Evolutionary conservation across 192 early-diverging fungal species (phyloP), one percentile per base, ranked within the genome.

Genomic region (Coemansia sp.): DNA sequence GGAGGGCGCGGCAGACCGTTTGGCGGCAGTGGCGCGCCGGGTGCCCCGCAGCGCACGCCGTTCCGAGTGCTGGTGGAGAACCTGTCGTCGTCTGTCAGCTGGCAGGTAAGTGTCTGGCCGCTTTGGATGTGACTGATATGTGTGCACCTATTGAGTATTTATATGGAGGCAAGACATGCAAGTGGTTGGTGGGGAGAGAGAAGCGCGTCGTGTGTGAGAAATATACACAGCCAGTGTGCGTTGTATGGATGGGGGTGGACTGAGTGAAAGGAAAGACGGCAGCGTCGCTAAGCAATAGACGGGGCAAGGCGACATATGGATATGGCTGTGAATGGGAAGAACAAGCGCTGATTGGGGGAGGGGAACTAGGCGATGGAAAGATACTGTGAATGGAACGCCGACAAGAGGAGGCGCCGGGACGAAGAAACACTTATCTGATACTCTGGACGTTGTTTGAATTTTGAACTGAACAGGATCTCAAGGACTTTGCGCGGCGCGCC

Each of bases 401-500:
- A 41, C 38, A 41, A 41, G 10, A 41, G 17, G 38, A 41, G 15
- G 38, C 10, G 15, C 14, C 38, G 38, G 45, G 14, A 48, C 4
- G 45, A 22, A 10, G 20, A 3, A 6, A 3, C 14, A 15, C 25
- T 48, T 48, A 25, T 48, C 25, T 25, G 22, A n/a, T n/a, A n/a
- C n/a, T 48, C 20, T 48, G 45, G 45, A 3, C 23, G 45, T 25
- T 23, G 5, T 28, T 42, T 52, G 65, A 59, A 52, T 29, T 30
- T 38, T 52, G 6, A 13, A 13, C 29, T 36, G 34, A 80, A 67
- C 83, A 96, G 93, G 94, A 94, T 83, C 84, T 98, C 81, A 98
- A 98, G 83, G 95, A 97, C 70, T 82, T 93, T 64, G 92, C 96
- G 82, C 90, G 93, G 60, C 92, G 93, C 65, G 95, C 92, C 29